A percentile compares a stretch with the other conserved stretches of the same genome.
Evolutionary conservation across 139 green algal genomes (phyloP).

Genomic region (Asterochloris erici): DNA sequence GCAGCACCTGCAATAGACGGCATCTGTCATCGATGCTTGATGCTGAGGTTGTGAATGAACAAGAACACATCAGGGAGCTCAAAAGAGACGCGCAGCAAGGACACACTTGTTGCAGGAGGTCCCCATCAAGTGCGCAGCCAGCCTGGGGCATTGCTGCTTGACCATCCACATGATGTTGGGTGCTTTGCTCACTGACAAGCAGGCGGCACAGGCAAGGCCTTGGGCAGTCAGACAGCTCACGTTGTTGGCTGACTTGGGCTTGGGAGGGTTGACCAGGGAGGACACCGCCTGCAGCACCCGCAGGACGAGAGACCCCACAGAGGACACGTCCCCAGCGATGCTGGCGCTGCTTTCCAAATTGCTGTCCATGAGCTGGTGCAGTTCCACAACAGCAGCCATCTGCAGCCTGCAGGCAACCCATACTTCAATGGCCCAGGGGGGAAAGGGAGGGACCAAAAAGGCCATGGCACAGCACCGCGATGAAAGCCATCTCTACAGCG

Average conservation of each 20-base stretch:
- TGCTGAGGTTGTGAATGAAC: no score
- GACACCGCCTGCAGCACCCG: conserved; percentile 66
- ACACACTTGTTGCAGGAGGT: no score
- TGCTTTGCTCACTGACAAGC: no score
- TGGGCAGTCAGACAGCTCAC: no score
- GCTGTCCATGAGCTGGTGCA: conserved; percentile 26
- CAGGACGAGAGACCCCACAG: conserved; percentile 52
- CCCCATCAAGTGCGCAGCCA: no score
- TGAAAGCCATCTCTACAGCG: not conserved
- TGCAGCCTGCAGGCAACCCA: conserved; percentile 20
- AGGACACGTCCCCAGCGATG: conserved; percentile 30
- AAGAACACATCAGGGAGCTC: no score
- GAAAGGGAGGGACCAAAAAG: not conserved
- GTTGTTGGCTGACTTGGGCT: not conserved
- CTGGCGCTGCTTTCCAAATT: conserved; percentile 30
- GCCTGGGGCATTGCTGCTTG: no score
- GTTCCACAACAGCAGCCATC: conserved; percentile 24
- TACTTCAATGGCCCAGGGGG: no score
- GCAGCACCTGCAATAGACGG: not conserved
- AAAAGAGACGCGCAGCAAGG: no score
- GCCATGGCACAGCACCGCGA: not conserved
- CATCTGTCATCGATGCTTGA: not conserved
- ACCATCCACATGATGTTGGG: no score
- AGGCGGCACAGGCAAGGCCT: no score
- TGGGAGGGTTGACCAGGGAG: conserved; percentile 28